Evolutionary conservation across 192 early-diverging fungal species (phyloP).

Genomic region (Kickxella alabastrina): DNA sequence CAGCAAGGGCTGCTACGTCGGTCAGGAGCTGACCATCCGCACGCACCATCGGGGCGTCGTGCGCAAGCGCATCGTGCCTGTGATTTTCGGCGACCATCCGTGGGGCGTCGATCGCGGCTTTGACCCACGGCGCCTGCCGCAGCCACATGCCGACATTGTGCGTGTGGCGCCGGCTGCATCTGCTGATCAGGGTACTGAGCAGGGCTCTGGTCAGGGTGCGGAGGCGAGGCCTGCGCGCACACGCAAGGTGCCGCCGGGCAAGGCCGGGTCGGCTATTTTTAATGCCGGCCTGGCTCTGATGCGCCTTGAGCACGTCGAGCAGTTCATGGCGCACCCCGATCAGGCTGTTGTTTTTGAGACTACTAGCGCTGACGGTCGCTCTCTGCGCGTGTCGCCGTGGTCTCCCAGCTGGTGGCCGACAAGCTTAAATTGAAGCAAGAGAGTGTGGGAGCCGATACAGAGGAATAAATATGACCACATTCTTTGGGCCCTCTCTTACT

Average conservation of each 20-base stretch:
- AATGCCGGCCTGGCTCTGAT: constrained; percentile 88
- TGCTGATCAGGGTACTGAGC: not conserved
- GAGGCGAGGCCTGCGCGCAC: constrained; percentile 18
- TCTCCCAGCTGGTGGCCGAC: constrained; percentile 43
- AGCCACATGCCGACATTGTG: constrained; percentile 27
- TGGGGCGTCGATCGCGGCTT: constrained; percentile 10
- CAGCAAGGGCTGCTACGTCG: constrained; percentile 96
- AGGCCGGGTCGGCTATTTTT: constrained; percentile 58
- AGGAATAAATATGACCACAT: too few species aligned
- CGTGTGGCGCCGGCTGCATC: constrained; percentile 28
- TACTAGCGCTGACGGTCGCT: constrained; percentile 12
- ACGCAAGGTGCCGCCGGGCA: constrained; percentile 58
- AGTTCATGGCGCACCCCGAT: constrained; percentile 10
- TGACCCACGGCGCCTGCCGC: constrained; percentile 2
- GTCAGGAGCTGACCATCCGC: constrained; percentile 96
- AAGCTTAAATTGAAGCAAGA: not conserved
- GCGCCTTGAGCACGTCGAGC: constrained; percentile 68
- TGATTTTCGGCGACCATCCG: constrained; percentile 35
- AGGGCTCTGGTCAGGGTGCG: too few species aligned
- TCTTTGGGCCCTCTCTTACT: too few species aligned
- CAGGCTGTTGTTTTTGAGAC: constrained; percentile 12
- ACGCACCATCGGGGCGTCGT: constrained; percentile 93
- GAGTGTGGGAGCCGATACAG: too few species aligned
- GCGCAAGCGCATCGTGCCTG: constrained; percentile 86
- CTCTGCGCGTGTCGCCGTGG: constrained; percentile 34